Conservation (phyloP, 2,329 filamentous ascomycete genomes). For the Colletotrichum ledebouriae region DNA sequence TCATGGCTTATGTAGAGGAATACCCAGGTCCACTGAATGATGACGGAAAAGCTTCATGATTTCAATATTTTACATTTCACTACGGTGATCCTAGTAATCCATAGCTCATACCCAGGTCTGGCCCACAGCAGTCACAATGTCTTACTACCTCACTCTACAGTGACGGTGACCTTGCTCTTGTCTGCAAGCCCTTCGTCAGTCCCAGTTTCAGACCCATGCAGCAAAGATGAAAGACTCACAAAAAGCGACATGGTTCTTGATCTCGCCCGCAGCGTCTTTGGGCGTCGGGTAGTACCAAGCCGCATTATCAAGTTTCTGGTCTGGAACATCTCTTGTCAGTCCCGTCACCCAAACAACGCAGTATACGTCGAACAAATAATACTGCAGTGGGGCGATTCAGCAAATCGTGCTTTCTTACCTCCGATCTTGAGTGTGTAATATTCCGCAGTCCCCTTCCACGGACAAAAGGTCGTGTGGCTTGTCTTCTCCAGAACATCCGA, state of each 20-base stretch:
- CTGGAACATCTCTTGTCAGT: too few relatives aligned
- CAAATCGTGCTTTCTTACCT: slow-evolving; percentile 49
- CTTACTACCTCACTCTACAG: slow-evolving; percentile 34
- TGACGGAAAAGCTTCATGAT: slow-evolving; percentile 1
- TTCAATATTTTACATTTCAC: not conserved
- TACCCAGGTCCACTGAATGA: slow-evolving; percentile 36
- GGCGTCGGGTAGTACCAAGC: slow-evolving; percentile 71
- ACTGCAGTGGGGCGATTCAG: not conserved
- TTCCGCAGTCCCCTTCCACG: slow-evolving; percentile 69
- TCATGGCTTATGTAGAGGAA: slow-evolving; percentile 39
- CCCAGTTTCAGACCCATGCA: not conserved
- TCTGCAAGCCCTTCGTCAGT: slow-evolving; percentile 45
- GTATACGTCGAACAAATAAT: too few relatives aligned
- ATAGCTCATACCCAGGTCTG: not conserved
- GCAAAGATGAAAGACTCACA: slow-evolving; percentile 56
- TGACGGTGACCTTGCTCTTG: slow-evolving; percentile 51
- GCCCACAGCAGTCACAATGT: too few relatives aligned
- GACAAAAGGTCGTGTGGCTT: slow-evolving; percentile 62
- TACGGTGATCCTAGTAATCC: not conserved
- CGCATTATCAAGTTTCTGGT: slow-evolving; percentile 61
- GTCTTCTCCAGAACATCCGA: slow-evolving; percentile 59
- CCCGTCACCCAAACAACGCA: too few relatives aligned
- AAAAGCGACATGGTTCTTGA: slow-evolving; percentile 70
- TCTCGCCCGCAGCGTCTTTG: slow-evolving; percentile 60
- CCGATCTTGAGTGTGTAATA: slow-evolving; percentile 68